Conservation (phyloP, 768 basidiomycete species). For the Daedalea quercina region DNA sequence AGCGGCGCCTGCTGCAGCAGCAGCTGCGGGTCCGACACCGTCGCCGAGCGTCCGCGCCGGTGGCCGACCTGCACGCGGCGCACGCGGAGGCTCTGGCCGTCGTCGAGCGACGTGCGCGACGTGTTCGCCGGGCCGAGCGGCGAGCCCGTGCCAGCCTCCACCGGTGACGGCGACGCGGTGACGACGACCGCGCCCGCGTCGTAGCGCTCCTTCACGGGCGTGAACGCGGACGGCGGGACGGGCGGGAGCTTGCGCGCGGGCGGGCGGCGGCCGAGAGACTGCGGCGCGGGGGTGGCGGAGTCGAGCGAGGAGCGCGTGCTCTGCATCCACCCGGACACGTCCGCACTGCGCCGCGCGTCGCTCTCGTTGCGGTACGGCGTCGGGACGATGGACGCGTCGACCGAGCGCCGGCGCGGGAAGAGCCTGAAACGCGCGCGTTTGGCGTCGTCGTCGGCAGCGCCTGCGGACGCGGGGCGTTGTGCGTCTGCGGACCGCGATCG, state of each 20-base stretch:
- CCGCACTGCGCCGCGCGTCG: not conserved
- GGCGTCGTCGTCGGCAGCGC: too few relatives aligned
- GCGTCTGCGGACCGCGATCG: not conserved
- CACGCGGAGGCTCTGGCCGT: not conserved
- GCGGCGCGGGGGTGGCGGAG: not conserved
- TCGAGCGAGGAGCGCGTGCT: not conserved
- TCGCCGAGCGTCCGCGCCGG: constrained; percentile 1
- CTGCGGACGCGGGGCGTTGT: not conserved
- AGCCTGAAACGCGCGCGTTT: not conserved
- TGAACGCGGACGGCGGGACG: constrained; percentile 5
- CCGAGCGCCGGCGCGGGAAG: not conserved
- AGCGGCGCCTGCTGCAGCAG: constrained; percentile 1
- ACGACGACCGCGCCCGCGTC: constrained; percentile 10
- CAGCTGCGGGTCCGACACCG: not conserved
- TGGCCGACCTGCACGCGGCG: not conserved
- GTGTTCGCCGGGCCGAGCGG: not conserved
- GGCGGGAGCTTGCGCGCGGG: not conserved
- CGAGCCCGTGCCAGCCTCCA: not conserved
- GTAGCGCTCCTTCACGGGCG: constrained; percentile 12
- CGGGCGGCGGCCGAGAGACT: not conserved
- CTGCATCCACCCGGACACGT: not conserved
- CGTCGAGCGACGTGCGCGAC: not conserved
- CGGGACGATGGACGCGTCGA: not conserved
- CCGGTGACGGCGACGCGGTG: constrained; percentile 2
- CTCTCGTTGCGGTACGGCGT: not conserved